These are phyloP conservation scores for Trypanosoma mega DNA, from an alignment of 208 protist genomes.

Conservation along the genomic window DNA sequence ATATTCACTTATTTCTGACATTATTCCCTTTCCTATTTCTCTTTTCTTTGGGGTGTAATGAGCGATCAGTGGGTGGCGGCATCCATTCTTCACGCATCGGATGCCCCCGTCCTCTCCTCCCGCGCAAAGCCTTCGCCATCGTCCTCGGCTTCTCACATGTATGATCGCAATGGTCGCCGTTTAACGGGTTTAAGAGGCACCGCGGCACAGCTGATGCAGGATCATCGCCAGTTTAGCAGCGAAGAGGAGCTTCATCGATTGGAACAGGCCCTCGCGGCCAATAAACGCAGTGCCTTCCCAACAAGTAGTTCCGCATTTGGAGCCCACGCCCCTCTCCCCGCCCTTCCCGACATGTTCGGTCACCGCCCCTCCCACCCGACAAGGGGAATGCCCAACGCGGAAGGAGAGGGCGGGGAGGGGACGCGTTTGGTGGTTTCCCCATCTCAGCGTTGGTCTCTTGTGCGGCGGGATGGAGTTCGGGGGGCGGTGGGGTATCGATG, in stretches of 20 bases:
- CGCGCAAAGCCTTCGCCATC: neutral
- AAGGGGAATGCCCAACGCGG: neutral
- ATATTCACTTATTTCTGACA: neutral
- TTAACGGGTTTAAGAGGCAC: constrained; percentile 18
- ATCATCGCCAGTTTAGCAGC: constrained; percentile 19
- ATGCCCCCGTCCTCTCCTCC: neutral
- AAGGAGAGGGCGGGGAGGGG: neutral
- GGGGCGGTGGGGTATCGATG: constrained; percentile 17
- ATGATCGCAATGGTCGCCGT: constrained; percentile 22
- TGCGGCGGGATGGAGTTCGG: constrained; percentile 9
- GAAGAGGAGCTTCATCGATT: constrained; percentile 24
- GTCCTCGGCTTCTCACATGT: constrained; percentile 15
- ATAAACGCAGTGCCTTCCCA: neutral
- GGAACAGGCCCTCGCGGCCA: constrained; percentile 10
- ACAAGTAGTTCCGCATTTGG: neutral
- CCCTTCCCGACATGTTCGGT: constrained; percentile 35
- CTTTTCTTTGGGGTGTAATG: constrained; percentile 27
- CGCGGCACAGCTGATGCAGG: constrained; percentile 21
- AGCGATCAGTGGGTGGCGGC: constrained; percentile 9
- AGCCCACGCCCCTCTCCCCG: constrained; percentile 1
- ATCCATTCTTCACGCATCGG: constrained; percentile 8
- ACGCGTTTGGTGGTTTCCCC: constrained; percentile 9
- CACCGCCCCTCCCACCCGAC: neutral
- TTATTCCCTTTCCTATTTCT: constrained; percentile 6
- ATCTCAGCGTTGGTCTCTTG: constrained; percentile 26